Evolutionary conservation across 2,329 filamentous ascomycete species (phyloP).

Genomic region (Penicillium sp.): DNA sequence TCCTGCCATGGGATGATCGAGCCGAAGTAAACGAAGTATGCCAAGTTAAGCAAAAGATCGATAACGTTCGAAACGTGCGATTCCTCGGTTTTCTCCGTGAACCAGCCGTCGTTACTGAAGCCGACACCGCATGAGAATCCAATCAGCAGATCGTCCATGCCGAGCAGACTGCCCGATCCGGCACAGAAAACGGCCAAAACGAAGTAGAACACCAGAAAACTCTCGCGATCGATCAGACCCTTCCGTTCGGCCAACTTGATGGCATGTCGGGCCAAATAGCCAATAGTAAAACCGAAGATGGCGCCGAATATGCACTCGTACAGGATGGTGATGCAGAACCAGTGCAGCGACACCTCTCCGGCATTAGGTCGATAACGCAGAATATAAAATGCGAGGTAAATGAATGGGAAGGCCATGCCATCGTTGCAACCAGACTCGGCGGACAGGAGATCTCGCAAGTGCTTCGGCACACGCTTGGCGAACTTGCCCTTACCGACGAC

Average conservation of each 20-base stretch:
- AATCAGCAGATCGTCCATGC: slow-evolving; percentile 87
- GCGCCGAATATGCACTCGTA: slow-evolving; percentile 96
- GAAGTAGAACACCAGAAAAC: slow-evolving; percentile 98
- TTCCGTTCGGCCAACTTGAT: slow-evolving; percentile 82
- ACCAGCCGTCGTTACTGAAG: slow-evolving; percentile 99
- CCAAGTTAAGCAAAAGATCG: slow-evolving; percentile 90
- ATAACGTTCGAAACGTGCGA: slow-evolving; percentile 99
- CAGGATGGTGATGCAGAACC: slow-evolving; percentile 81
- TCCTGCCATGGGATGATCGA: slow-evolving; percentile 95
- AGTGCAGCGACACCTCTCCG: slow-evolving; percentile 68
- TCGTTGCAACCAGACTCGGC: slow-evolving; percentile 98
- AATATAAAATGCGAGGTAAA: slow-evolving; percentile 87
- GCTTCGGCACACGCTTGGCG: slow-evolving; percentile 92
- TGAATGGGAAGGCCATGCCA: slow-evolving; percentile 98
- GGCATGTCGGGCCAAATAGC: slow-evolving; percentile 82
- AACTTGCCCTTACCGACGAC: slow-evolving; percentile 99
- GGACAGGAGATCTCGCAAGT: slow-evolving; percentile 89
- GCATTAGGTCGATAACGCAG: slow-evolving; percentile 72
- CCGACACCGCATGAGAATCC: slow-evolving; percentile 96
- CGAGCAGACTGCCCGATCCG: slow-evolving; percentile 83
- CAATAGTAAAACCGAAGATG: slow-evolving; percentile 77
- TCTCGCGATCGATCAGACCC: slow-evolving; percentile 89
- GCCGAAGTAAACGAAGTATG: slow-evolving; percentile 96
- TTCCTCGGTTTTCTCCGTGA: slow-evolving; percentile 95
- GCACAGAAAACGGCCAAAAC: slow-evolving; percentile 93